Conservation (phyloP, 306 rosid species). For the Medicago ruthenica region DNA sequence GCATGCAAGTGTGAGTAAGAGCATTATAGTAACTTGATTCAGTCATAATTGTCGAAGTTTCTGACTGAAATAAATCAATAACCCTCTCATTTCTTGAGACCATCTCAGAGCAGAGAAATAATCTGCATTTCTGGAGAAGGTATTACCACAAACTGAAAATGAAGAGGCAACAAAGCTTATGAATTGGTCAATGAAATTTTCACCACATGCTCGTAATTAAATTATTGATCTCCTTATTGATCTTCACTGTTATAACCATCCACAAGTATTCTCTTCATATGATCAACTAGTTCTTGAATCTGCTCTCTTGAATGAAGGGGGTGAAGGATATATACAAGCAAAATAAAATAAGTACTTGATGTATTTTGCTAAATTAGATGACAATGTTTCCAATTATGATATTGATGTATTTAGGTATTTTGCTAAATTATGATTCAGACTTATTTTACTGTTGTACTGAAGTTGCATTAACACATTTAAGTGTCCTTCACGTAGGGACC, state of each 20-base stretch:
- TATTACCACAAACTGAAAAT: conserved; percentile 20
- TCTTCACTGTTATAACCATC: conserved; percentile 47
- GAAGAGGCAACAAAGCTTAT: conserved; percentile 12
- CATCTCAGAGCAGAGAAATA: conserved; percentile 9
- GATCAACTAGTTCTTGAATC: conserved; percentile 64
- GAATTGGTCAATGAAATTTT: conserved; percentile 15
- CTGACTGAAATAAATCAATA: conserved; percentile 20
- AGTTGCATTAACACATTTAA: too few species aligned
- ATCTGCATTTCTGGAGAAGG: background rate
- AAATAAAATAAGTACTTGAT: too few species aligned
- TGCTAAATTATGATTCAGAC: too few species aligned
- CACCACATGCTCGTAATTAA: conserved; percentile 10
- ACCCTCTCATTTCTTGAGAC: conserved; percentile 17
- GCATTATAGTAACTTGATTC: background rate
- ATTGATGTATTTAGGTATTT: too few species aligned
- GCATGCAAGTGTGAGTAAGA: background rate
- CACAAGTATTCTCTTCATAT: conserved; percentile 75
- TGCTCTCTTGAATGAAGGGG: conserved; percentile 85
- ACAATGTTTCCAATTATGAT: too few species aligned
- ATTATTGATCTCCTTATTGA: conserved; percentile 42
- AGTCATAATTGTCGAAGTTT: background rate
- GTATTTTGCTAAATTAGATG: too few species aligned
- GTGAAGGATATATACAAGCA: conserved; percentile 74
- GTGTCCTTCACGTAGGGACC: too few species aligned
- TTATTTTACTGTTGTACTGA: too few species aligned